Percentiles rank a stretch among this genome's conserved stretches.
These are phyloP conservation scores for Zymoseptoria brevis DNA, from an alignment of 2,329 filamentous ascomycete species.

Conservation along the genomic window DNA sequence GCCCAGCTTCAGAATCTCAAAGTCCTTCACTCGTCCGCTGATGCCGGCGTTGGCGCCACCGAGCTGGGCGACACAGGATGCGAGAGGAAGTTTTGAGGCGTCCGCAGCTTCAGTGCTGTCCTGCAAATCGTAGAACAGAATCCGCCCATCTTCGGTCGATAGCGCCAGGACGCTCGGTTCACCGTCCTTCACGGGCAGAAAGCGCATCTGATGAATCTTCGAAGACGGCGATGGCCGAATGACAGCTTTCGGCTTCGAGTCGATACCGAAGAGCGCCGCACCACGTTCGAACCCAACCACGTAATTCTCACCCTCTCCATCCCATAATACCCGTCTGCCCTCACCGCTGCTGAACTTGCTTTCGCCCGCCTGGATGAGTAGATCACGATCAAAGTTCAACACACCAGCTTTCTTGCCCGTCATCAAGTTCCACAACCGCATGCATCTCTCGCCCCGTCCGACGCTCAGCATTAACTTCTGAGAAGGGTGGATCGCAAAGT, in stretches of 20 bases:
- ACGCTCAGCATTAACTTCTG: slow-evolving; percentile 96
- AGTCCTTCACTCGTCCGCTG: slow-evolving; percentile 76
- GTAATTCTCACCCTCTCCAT: slow-evolving; percentile 68
- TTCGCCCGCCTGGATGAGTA: slow-evolving; percentile 70
- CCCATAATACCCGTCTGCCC: slow-evolving; percentile 75
- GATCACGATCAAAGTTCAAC: slow-evolving; percentile 68
- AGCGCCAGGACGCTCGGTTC: slow-evolving; percentile 53
- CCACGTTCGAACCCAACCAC: slow-evolving; percentile 84
- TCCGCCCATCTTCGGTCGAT: slow-evolving; percentile 82
- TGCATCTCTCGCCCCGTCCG: slow-evolving; percentile 77
- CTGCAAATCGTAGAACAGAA: slow-evolving; percentile 70
- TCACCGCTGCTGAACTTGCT: slow-evolving; percentile 71
- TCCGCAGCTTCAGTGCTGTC: slow-evolving; percentile 14
- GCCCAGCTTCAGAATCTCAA: slow-evolving; percentile 52
- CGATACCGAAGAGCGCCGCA: slow-evolving; percentile 76
- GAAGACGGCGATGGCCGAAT: slow-evolving; percentile 59
- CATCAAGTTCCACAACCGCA: slow-evolving; percentile 93
- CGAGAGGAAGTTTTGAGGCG: slow-evolving; percentile 27
- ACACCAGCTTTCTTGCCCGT: slow-evolving; percentile 94
- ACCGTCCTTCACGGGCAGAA: slow-evolving; percentile 49
- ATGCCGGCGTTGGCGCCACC: slow-evolving; percentile 61
- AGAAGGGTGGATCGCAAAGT: slow-evolving; percentile 90
- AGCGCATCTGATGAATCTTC: slow-evolving; percentile 77
- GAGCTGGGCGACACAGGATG: slow-evolving; percentile 59
- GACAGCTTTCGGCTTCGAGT: slow-evolving; percentile 71